These are phyloP conservation scores for Serendipita sp. DNA, from an alignment of 768 basidiomycete species.

Conservation along the genomic window DNA sequence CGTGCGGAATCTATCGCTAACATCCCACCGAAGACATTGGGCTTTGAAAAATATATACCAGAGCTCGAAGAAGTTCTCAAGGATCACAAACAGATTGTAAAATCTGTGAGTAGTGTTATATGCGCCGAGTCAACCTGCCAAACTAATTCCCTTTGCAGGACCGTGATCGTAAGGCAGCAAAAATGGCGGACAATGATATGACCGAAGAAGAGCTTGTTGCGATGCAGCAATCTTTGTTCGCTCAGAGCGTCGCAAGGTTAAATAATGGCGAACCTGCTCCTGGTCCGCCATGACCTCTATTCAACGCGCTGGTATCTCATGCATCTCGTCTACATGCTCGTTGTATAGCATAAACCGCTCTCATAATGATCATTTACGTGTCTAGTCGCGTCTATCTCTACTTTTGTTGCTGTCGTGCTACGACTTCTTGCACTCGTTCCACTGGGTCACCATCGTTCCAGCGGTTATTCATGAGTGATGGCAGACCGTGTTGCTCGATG, in stretches of 20 bases:
- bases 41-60: constrained; percentile 78
- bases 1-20: neutral
- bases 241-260: constrained; percentile 46
- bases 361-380: no score
- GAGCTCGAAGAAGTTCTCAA: constrained; percentile 89
- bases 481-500: constrained; percentile 72
- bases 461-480: constrained; percentile 25
- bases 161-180: constrained; percentile 82
- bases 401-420: neutral
- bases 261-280: neutral
- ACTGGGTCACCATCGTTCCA: constrained; percentile 66
- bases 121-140: neutral
- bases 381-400: neutral
- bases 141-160: constrained; percentile 33
- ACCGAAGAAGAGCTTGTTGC: constrained; percentile 79
- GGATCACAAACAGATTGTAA: constrained; percentile 66
- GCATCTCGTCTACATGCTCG: neutral
- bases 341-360: constrained; percentile 6
- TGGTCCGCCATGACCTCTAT: neutral
- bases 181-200: constrained; percentile 74
- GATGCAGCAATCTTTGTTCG: constrained; percentile 84
- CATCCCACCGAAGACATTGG: constrained; percentile 48
- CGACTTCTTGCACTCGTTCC: constrained; percentile 32
- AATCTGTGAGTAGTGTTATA: neutral
- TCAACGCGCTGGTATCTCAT: neutral